Percentiles rank a stretch among this genome's conserved stretches.
These are phyloP conservation scores for Mycena epipterygia DNA, from an alignment of 768 basidiomycete genomes.

Conservation along the genomic window DNA sequence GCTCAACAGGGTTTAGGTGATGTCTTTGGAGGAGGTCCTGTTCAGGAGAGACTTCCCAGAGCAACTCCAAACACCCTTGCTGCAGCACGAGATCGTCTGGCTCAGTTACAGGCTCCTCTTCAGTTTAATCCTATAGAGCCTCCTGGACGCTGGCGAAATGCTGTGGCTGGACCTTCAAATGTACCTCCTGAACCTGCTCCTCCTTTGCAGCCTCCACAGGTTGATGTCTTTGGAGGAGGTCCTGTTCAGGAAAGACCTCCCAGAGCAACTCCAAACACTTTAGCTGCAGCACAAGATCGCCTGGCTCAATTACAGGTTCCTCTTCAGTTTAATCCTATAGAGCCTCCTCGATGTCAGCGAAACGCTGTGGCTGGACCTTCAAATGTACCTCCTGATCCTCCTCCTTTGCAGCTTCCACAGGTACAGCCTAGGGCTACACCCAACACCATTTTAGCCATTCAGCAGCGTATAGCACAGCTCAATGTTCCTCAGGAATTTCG, in stretches of 20 bases:
- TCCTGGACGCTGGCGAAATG: neutral
- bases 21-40: neutral
- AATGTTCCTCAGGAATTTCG: neutral
- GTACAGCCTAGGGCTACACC: neutral
- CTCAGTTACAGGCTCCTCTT: neutral
- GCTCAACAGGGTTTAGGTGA: too few relatives aligned
- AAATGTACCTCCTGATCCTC: too few relatives aligned
- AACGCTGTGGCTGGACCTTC: too few relatives aligned
- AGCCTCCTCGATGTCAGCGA: too few relatives aligned
- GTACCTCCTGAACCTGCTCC: neutral
- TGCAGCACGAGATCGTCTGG: neutral
- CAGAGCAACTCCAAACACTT: too few relatives aligned
- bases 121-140: neutral
- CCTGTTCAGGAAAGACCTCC: too few relatives aligned
- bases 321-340: too few relatives aligned
- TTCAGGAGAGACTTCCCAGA: neutral
- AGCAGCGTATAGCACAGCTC: neutral
- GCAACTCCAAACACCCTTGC: neutral
- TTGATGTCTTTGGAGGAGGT: too few relatives aligned
- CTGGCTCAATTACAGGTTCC: too few relatives aligned
- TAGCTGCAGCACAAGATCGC: too few relatives aligned
- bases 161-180: constrained; percentile 14
- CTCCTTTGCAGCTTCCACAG: too few relatives aligned
- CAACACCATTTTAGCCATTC: neutral
- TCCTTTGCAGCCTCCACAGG: too few relatives aligned